phyloP scores from a whole-genome alignment of 2,329 filamentous ascomycete species.

The Falciphora oryzae region DNA sequence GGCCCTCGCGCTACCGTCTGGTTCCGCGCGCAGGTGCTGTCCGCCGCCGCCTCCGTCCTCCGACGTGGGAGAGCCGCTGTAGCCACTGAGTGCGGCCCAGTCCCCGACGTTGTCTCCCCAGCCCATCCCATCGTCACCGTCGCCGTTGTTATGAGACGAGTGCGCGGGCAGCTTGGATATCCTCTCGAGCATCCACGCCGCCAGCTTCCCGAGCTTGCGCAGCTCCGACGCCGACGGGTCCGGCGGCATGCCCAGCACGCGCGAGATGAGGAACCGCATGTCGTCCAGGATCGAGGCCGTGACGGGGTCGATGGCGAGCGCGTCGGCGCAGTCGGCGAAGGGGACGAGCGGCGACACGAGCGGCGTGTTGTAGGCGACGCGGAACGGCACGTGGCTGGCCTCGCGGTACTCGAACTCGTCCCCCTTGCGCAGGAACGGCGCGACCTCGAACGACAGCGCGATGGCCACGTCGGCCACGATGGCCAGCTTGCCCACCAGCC shows the following conservation, averaged over 20 bases:
- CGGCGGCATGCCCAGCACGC: constrained; percentile 34
- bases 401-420: constrained; percentile 37
- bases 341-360: constrained; percentile 35
- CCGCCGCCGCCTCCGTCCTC: background rate
- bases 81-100: background rate
- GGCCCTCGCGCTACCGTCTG: background rate
- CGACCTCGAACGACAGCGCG: constrained; percentile 40
- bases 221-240: constrained; percentile 29
- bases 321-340: constrained; percentile 35
- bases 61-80: background rate
- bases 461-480: constrained; percentile 44
- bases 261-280: constrained; percentile 40
- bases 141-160: constrained; percentile 9
- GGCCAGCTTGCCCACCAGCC: constrained; percentile 41
- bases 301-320: constrained; percentile 37
- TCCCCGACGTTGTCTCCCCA: background rate
- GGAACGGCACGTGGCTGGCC: constrained; percentile 31
- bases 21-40: background rate
- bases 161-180: constrained; percentile 26
- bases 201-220: constrained; percentile 32
- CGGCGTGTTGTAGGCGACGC: constrained; percentile 41
- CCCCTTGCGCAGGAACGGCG: constrained; percentile 35
- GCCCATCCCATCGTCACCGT: constrained; percentile 7
- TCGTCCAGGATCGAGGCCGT: constrained; percentile 47
- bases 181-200: constrained; percentile 33